Evolutionary conservation across 2,329 filamentous ascomycete genomes (phyloP), one percentile per base, ranked within the genome.

Genomic region (Aspergillus floridensis): DNA sequence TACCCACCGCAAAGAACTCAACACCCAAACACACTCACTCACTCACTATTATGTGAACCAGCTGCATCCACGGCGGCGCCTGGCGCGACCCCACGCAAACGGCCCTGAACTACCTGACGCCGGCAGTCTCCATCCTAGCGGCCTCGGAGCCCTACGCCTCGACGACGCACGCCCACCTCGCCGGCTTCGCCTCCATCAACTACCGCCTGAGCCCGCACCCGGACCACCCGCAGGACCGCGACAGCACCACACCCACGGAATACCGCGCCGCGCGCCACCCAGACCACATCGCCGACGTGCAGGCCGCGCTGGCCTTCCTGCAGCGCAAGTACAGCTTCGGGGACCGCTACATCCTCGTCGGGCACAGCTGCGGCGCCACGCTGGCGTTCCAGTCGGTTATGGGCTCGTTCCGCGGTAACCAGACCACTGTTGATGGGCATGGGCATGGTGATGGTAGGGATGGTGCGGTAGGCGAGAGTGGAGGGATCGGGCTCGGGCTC

Each of bases 41-140:
- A 26, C 16, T 22, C 11, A 16, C 16, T 29, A n/a, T 19, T 21
- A 10, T 8, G 8, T 29, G 7, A 44, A 29, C 5, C 55, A 77
- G 76, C 56, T 80, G 77, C 61, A 78, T 82, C 59, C 80, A 82
- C 64, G 80, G 80, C 48, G 80, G 80, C 56, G 80, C 79, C 64
- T 82, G 80, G 76, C 75, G 80, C 48, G 80, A 81, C 61, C 79
- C 79, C 53, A 68, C 65, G 11, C 70, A 78, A 41, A 76, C 74
- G 12, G 68, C 75, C 3, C 57, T 63, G 7, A 69, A 70, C 1
- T 76, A 81, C 54, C 59, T 65, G 61, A 61, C 70, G 8, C 69
- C 71, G 4, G 72, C 78, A 2, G 65, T 74, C 32, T 66, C 69
- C 1, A 61, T 70, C 47, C 70, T 79, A 11, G 70, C 74, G 26